phyloP scores from a whole-genome alignment of 805 yeast species.

The Candida orba region DNA sequence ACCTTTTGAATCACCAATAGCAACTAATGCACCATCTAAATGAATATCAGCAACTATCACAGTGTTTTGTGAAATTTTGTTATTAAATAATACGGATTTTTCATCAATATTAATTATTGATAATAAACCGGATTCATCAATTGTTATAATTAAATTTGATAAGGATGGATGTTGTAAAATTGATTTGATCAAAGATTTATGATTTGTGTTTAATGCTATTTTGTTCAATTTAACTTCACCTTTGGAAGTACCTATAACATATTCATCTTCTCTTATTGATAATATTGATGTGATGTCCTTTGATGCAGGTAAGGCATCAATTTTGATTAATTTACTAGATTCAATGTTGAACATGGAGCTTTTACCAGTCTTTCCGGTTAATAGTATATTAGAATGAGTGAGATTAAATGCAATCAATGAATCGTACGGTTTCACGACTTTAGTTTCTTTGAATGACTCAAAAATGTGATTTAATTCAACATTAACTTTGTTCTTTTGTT shows the following conservation, averaged over 20 bases:
- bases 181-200: slow-evolving; percentile 12
- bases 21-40: slow-evolving; percentile 41
- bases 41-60: slow-evolving; percentile 26
- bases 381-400: slow-evolving; percentile 4
- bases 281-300: slow-evolving; percentile 10
- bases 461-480: slow-evolving; percentile 9
- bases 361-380: slow-evolving; percentile 16
- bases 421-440: slow-evolving; percentile 14
- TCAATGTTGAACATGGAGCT: slow-evolving; percentile 8
- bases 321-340: slow-evolving; percentile 7
- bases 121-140: slow-evolving; percentile 24
- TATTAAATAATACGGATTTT: slow-evolving; percentile 5
- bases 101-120: slow-evolving; percentile 9
- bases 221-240: slow-evolving; percentile 14
- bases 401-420: slow-evolving; percentile 4
- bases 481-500: slow-evolving; percentile 18
- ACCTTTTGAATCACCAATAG: slow-evolving; percentile 25
- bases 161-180: slow-evolving; percentile 31
- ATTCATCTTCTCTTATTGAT: slow-evolving; percentile 3
- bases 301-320: slow-evolving; percentile 5
- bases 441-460: background rate
- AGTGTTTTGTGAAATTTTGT: background rate
- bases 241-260: slow-evolving; percentile 10
- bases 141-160: slow-evolving; percentile 22
- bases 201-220: slow-evolving; percentile 4